Conservation (phyloP, 495 filamentous ascomycete species). For the Hypoxylon crocopeplum region DNA sequence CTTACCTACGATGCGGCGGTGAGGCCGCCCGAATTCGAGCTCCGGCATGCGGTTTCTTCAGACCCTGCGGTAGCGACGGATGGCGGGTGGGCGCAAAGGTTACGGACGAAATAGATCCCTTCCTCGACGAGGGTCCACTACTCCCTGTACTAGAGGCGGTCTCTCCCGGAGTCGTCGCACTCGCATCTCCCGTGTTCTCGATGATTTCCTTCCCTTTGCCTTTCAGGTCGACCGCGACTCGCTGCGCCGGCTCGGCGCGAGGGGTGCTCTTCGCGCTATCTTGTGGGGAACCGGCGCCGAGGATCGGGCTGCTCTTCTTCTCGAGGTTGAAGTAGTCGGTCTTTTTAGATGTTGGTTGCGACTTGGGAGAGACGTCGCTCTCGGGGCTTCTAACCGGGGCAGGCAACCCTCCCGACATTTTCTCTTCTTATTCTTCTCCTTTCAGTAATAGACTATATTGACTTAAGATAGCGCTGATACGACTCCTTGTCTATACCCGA, state of each 20-base stretch:
- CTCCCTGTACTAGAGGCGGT: conserved; percentile 43
- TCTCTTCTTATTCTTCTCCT: conserved; percentile 18
- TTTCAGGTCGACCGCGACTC: conserved; percentile 16
- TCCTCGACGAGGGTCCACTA: conserved; percentile 48
- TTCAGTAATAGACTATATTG: neutral
- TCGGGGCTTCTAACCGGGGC: conserved; percentile 45
- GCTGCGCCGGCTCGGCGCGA: conserved; percentile 18
- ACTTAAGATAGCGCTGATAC: conserved; percentile 19
- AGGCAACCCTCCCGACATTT: conserved; percentile 40
- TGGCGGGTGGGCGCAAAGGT: conserved; percentile 49
- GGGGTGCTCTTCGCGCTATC: conserved; percentile 26
- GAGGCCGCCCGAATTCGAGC: conserved; percentile 51
- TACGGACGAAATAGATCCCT: conserved; percentile 52
- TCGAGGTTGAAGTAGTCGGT: conserved; percentile 49
- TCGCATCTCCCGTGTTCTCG: conserved; percentile 40
- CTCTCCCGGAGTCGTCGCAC: conserved; percentile 42
- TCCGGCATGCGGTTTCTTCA: conserved; percentile 51
- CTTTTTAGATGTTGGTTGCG: conserved; percentile 37
- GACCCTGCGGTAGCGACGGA: conserved; percentile 53
- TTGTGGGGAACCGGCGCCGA: conserved; percentile 7
- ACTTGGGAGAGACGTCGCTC: conserved; percentile 49
- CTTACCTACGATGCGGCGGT: conserved; percentile 56
- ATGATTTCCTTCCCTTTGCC: conserved; percentile 30
- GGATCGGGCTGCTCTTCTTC: conserved; percentile 27
- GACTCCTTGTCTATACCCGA: conserved; percentile 45